Conservation (phyloP, 1,284 basidiomycete genomes). For the Trichosporon faecale region DNA sequence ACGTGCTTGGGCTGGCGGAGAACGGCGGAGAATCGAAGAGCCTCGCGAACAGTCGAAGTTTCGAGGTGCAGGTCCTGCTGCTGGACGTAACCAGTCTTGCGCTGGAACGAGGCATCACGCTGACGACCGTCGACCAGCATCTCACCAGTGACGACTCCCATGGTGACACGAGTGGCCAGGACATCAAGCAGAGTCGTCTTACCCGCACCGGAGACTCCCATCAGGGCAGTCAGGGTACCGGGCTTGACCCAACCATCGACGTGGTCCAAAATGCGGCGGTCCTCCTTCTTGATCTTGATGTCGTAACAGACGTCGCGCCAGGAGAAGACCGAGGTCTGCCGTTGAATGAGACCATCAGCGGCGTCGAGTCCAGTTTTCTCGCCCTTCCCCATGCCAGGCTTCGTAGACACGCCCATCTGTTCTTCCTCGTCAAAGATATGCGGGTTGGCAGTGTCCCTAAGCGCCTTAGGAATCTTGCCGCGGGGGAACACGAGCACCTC, state of each 20-base stretch:
- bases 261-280: constrained; percentile 66
- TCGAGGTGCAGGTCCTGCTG: constrained; percentile 76
- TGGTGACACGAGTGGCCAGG: constrained; percentile 72
- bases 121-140: constrained; percentile 71
- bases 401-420: constrained; percentile 32
- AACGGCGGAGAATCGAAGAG: constrained; percentile 74
- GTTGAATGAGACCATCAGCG: constrained; percentile 44
- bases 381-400: constrained; percentile 30
- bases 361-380: constrained; percentile 36
- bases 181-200: constrained; percentile 82
- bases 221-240: constrained; percentile 67
- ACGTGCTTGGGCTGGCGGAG: constrained; percentile 72
- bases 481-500: constrained; percentile 56
- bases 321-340: constrained; percentile 53
- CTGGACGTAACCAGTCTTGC: constrained; percentile 65
- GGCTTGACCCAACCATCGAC: constrained; percentile 80
- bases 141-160: constrained; percentile 74
- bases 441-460: constrained; percentile 32
- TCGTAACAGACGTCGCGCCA: constrained; percentile 59
- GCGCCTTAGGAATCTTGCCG: constrained; percentile 48
- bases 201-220: constrained; percentile 68
- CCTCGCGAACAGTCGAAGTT: constrained; percentile 73
- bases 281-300: constrained; percentile 61
- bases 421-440: constrained; percentile 28
- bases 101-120: constrained; percentile 66